These are phyloP conservation scores for Metschnikowia colocasiae DNA, from an alignment of 805 yeast species.

Conservation along the genomic window DNA sequence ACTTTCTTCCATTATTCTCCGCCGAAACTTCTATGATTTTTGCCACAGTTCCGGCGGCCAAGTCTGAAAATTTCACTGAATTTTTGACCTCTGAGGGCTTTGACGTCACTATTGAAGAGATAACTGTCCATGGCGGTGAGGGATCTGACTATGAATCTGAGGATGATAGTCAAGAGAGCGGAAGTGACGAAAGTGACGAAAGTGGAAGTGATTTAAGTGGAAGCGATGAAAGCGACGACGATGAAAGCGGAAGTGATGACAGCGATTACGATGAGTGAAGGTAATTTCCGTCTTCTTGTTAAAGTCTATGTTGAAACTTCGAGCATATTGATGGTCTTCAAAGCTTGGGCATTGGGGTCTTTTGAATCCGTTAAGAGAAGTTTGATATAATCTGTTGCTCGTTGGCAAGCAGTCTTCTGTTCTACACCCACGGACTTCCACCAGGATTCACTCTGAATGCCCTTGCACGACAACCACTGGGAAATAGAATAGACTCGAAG, in stretches of 20 bases:
- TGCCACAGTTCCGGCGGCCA: constrained; percentile 69
- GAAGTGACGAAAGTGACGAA: background rate
- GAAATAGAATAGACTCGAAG: constrained; percentile 22
- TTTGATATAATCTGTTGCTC: constrained; percentile 22
- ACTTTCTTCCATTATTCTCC: constrained; percentile 64
- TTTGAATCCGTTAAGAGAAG: constrained; percentile 21
- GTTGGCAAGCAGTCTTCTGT: constrained; percentile 20
- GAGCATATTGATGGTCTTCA: constrained; percentile 6
- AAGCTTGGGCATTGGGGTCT: constrained; percentile 7
- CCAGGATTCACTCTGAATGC: constrained; percentile 19
- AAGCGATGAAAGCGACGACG: background rate
- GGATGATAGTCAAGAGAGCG: constrained; percentile 11
- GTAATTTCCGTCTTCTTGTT: no score
- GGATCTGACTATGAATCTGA: constrained; percentile 8
- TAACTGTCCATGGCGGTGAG: constrained; percentile 24
- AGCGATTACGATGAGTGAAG: background rate
- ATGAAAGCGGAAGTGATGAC: constrained; percentile 14
- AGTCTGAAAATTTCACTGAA: constrained; percentile 42
- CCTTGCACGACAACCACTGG: constrained; percentile 25
- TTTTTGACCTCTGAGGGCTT: constrained; percentile 58
- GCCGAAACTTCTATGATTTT: constrained; percentile 56
- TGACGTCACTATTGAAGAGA: constrained; percentile 53
- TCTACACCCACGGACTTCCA: constrained; percentile 19
- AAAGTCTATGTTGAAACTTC: background rate
- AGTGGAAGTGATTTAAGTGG: constrained; percentile 1